phyloP scores from a whole-genome alignment of 2,329 filamentous ascomycete genomes.

The Penicillium sp. region DNA sequence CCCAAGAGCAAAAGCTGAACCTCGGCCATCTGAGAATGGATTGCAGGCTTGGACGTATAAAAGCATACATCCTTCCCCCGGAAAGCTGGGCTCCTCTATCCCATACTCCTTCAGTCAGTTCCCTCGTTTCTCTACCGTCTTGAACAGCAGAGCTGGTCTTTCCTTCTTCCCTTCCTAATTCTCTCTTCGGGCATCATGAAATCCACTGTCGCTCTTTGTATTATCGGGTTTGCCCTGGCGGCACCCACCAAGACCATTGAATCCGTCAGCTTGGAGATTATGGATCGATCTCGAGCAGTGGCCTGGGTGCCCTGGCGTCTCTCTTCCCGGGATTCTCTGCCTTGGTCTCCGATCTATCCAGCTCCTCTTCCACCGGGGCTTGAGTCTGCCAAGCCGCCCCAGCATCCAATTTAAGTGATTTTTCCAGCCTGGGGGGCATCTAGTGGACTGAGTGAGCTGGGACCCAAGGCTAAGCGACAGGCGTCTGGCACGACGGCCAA shows the following conservation, averaged over 20 bases:
- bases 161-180: conserved; percentile 2
- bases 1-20: no score
- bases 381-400: no score
- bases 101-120: no score
- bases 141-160: conserved; percentile 19
- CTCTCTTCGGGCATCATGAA: conserved; percentile 22
- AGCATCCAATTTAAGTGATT: no score
- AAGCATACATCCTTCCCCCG: no score
- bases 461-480: conserved; percentile 14
- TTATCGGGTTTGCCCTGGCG: conserved; percentile 22
- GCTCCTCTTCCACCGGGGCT: no score
- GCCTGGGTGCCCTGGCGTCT: conserved; percentile 7
- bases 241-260: conserved; percentile 26
- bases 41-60: no score
- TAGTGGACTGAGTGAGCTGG: not conserved
- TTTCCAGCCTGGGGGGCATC: no score
- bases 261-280: conserved; percentile 20
- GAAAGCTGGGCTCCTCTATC: no score
- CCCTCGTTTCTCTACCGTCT: not conserved
- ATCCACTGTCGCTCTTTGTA: conserved; percentile 18
- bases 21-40: no score
- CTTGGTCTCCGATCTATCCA: not conserved
- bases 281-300: conserved; percentile 13
- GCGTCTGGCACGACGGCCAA: conserved; percentile 31
- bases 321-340: conserved; percentile 5